phyloP scores from a whole-genome alignment of 1,139 yeast species.

The Taiozyma sp. region DNA sequence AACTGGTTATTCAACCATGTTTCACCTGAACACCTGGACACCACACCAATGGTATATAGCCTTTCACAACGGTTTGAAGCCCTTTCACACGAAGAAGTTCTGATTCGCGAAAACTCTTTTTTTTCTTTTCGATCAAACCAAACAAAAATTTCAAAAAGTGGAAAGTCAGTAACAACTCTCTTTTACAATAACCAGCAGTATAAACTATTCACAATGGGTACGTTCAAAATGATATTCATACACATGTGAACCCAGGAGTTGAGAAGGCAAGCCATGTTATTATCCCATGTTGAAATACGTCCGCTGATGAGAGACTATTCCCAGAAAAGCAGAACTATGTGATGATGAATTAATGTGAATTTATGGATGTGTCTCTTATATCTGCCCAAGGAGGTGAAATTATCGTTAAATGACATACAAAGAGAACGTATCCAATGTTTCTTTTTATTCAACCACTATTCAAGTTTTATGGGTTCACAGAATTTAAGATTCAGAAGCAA shows the following conservation, averaged over 20 bases:
- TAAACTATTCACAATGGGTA: conserved; percentile 28
- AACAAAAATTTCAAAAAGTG: conserved; percentile 16
- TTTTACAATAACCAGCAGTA: conserved; percentile 8
- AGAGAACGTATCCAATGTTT: neutral
- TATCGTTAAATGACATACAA: neutral
- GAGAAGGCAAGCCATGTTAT: neutral
- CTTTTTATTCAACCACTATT: neutral
- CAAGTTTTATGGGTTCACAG: neutral
- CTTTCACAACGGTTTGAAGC: conserved; percentile 1
- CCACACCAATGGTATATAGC: conserved; percentile 1
- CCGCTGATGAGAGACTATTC: neutral
- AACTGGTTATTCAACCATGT: too few relatives aligned
- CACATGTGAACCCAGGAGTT: neutral
- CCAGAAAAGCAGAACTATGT: neutral
- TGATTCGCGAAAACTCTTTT: conserved; percentile 1
- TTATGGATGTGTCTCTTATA: neutral
- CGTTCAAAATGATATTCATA: conserved; percentile 8
- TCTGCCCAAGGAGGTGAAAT: neutral
- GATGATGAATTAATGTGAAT: neutral
- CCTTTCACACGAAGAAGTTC: neutral
- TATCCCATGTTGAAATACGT: neutral
- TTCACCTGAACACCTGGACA: conserved; percentile 11
- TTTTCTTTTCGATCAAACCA: conserved; percentile 5
- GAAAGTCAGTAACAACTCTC: neutral
- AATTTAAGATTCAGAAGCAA: too few relatives aligned